A percentile compares a stretch with the other conserved stretches of the same genome.
Conservation (phyloP, 176 grass and related monocot species). For the Rhynchospora tenuis region DNA sequence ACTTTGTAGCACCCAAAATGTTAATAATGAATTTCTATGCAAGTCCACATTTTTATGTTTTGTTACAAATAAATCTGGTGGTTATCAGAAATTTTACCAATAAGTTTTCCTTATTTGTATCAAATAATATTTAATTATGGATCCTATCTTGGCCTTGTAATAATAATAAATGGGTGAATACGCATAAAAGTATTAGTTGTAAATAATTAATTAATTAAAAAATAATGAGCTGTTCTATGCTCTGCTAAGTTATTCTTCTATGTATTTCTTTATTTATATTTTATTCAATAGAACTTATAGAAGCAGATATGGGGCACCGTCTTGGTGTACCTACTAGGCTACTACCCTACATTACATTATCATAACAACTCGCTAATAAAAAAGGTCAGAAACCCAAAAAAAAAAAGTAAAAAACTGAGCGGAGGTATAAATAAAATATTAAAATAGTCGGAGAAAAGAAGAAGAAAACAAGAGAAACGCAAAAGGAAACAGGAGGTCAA, state of each 20-base stretch:
- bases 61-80: neutral
- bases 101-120: neutral
- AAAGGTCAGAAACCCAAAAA: neutral
- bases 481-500: neutral
- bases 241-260: too few species aligned
- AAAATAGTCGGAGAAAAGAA: neutral
- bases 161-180: neutral
- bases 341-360: neutral
- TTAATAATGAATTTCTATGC: neutral
- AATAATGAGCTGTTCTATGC: neutral
- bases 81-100: neutral
- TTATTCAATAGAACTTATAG: neutral
- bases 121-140: neutral
- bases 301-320: neutral
- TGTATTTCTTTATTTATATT: neutral
- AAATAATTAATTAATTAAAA: too few species aligned
- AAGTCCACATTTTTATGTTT: neutral
- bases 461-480: neutral
- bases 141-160: neutral
- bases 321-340: slow-evolving; percentile 8
- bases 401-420: neutral
- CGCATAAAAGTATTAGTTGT: neutral
- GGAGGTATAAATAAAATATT: slow-evolving; percentile 16
- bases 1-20: neutral
- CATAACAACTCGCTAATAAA: neutral